Evolutionary conservation across 345 rosid genomes (phyloP), one percentile per base, ranked within the genome.

Genomic region (Nasturtium officinale): DNA sequence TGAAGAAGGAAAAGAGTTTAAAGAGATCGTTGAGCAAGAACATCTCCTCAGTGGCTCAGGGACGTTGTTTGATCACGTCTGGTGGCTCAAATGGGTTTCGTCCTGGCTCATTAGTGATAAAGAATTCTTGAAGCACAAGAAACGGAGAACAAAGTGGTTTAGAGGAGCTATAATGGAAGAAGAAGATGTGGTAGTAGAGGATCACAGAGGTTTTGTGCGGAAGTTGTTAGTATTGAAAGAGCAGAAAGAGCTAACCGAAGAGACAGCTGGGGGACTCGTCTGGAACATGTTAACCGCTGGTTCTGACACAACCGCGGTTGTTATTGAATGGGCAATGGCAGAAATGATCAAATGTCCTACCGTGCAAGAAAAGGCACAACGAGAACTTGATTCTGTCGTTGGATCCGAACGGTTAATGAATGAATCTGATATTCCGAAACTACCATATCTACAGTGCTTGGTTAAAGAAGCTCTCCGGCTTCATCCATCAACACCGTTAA

Each of bases 201-300:
- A 61, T 13, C 69, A 72, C 12, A 32, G 55, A 9, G 73, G 77
- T 8, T 78, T 78, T 61, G 77, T 71, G 9, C 47, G 72, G 60
- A 45, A 51, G 35, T 61, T 78, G 20, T 25, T 78, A 6, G 81
- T 52, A 35, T 52, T 78, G 29, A 67, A 78, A 53, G 77, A 72
- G 53, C 55, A 65, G 15, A 67, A 65, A 25, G 78, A 78, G 77
- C 65, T 72, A 4, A 72, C 29, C 1, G 81, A 78, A 67, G 83
- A 81, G 71, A 84, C 86, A 0, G 77, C 83, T 1, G 75, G 77
- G 1, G 82, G 82, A 40, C 35, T 84, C 1, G 76, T 84, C 8
- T 86, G 86, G 90, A 77, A 84, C 78, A 84, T 82, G 85, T 79
- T 81, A 47, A 73, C 78, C 1, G 85, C 85, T 1, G 83, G 90